phyloP scores from a whole-genome alignment of 208 protist genomes.

The Angomonas ambiguus region DNA sequence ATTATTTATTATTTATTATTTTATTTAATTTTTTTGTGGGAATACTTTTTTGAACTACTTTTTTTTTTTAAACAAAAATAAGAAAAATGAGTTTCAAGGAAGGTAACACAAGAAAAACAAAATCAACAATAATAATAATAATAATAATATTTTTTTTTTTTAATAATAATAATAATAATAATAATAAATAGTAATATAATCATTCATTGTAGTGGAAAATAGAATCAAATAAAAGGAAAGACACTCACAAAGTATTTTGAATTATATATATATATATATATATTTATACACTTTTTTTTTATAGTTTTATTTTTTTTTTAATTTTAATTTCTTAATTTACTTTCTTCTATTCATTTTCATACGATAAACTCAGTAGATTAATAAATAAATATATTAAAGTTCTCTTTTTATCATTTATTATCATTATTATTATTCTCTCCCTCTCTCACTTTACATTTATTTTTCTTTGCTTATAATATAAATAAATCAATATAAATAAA shows the following conservation, averaged over 20 bases:
- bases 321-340: background rate
- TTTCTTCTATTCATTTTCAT: background rate
- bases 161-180: too few relatives aligned
- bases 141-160: background rate
- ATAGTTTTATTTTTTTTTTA: slow-evolving; percentile 1
- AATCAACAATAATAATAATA: background rate
- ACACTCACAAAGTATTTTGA: background rate
- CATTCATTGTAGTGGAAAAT: too few relatives aligned
- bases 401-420: background rate
- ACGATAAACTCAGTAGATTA: background rate
- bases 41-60: too few relatives aligned
- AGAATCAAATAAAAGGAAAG: background rate
- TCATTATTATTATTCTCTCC: background rate
- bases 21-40: too few relatives aligned
- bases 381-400: background rate
- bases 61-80: background rate
- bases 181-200: too few relatives aligned
- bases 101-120: background rate
- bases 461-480: background rate
- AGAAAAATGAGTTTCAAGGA: background rate
- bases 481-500: background rate
- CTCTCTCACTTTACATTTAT: background rate
- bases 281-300: background rate
- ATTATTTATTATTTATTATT: too few relatives aligned
- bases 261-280: background rate